These are phyloP conservation scores for Yamadazyma sp. DNA, from an alignment of 1,139 yeast genomes.

Conservation along the genomic window DNA sequence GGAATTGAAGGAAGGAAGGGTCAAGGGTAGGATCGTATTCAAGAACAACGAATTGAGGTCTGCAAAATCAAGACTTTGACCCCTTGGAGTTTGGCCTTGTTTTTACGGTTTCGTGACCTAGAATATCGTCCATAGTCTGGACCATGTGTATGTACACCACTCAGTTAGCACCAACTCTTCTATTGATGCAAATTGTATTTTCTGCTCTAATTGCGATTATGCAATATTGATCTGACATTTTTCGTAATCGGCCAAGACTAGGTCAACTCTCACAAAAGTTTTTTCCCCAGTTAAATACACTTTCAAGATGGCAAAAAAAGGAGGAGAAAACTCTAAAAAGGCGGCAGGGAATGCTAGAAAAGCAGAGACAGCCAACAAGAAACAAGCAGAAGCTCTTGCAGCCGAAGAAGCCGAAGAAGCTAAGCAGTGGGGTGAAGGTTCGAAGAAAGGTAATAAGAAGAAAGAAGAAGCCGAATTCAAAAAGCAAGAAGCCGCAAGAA, in stretches of 20 bases:
- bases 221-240: not conserved
- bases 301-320: slow-evolving; percentile 56
- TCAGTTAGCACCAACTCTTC: too few species aligned
- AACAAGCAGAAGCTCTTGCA: slow-evolving; percentile 53
- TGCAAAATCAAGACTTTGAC: slow-evolving; percentile 1
- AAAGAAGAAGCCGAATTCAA: slow-evolving; percentile 63
- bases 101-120: too few species aligned
- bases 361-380: slow-evolving; percentile 65
- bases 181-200: too few species aligned
- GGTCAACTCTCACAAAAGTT: not conserved
- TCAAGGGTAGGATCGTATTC: slow-evolving; percentile 48
- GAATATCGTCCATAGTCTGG: too few species aligned
- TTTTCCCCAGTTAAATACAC: not conserved
- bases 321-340: slow-evolving; percentile 60
- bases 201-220: too few species aligned
- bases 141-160: too few species aligned
- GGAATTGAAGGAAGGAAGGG: slow-evolving; percentile 37
- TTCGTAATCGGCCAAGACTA: slow-evolving; percentile 4
- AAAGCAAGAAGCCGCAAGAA: slow-evolving; percentile 62
- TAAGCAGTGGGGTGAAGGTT: slow-evolving; percentile 68
- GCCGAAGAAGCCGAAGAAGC: slow-evolving; percentile 57
- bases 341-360: slow-evolving; percentile 72
- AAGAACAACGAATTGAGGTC: slow-evolving; percentile 23
- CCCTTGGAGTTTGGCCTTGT: too few species aligned
- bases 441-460: slow-evolving; percentile 70